These are phyloP conservation scores for Bathelium albidoporum DNA, from an alignment of 495 filamentous ascomycete genomes.

Conservation along the genomic window DNA sequence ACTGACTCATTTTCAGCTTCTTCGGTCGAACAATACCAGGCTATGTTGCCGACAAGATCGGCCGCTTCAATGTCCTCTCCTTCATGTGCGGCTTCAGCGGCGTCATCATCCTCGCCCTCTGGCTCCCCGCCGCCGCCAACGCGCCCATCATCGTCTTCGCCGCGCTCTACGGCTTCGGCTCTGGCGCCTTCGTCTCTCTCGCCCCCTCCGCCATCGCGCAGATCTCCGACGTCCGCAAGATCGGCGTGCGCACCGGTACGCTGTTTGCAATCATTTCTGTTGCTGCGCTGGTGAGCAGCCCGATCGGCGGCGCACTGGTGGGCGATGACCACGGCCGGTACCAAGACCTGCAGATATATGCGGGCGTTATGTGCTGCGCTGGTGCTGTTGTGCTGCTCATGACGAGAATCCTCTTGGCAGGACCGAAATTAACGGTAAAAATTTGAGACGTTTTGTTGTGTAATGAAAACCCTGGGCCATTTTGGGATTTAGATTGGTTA, in stretches of 20 bases:
- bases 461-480: background rate
- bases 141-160: constrained; percentile 56
- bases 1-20: constrained; percentile 35
- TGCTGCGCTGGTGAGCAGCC: constrained; percentile 57
- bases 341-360: constrained; percentile 54
- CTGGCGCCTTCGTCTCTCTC: constrained; percentile 61
- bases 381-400: constrained; percentile 42
- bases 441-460: constrained; percentile 8
- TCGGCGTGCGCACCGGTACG: constrained; percentile 62
- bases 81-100: constrained; percentile 47
- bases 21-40: constrained; percentile 66
- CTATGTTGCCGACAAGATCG: constrained; percentile 59
- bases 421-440: constrained; percentile 29
- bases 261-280: constrained; percentile 53
- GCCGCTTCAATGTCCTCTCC: constrained; percentile 66
- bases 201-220: constrained; percentile 54
- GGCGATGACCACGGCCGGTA: constrained; percentile 44
- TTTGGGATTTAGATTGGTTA: background rate
- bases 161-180: constrained; percentile 60
- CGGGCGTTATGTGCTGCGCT: constrained; percentile 48
- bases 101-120: constrained; percentile 57
- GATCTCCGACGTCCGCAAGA: constrained; percentile 60
- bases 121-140: constrained; percentile 52
- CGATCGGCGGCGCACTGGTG: constrained; percentile 64
- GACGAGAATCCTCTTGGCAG: constrained; percentile 29